These are phyloP conservation scores for Jimgerdemannia lactiflua DNA, from an alignment of 192 early-diverging fungal species.

Conservation along the genomic window DNA sequence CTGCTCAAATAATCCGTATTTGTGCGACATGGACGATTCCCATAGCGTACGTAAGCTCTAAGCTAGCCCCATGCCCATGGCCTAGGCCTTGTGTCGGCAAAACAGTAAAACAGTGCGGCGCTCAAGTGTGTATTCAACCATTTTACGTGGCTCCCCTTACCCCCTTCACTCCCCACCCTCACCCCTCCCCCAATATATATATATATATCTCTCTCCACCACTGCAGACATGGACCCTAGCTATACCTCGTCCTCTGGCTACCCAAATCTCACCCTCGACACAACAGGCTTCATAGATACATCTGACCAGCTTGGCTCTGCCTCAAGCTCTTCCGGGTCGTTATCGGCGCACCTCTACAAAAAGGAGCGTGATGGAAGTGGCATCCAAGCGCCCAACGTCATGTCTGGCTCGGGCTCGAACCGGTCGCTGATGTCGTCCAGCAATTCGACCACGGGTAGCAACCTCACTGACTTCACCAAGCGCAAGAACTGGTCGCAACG, in stretches of 20 bases:
- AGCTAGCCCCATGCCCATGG: no score
- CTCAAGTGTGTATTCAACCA: no score
- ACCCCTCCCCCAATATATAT: no score
- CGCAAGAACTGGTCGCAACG: constrained; percentile 46
- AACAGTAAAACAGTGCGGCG: no score
- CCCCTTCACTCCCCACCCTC: no score
- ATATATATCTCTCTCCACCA: no score
- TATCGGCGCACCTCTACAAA: background rate
- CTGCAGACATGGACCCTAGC: background rate
- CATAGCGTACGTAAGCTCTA: no score
- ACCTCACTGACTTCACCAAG: constrained; percentile 37
- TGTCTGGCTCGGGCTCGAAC: background rate
- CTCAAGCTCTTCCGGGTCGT: background rate
- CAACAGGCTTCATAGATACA: background rate
- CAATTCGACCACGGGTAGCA: constrained; percentile 5
- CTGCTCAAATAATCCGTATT: no score
- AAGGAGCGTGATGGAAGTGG: background rate
- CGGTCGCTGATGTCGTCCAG: background rate
- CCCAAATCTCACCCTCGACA: background rate
- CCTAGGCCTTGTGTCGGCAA: no score
- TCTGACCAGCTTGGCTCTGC: background rate
- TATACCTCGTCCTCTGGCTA: background rate
- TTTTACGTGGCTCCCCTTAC: no score
- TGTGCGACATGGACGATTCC: no score
- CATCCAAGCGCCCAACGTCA: background rate